Base-by-base conservation (phyloP, 768 basidiomycete species). In the Lentinula sp. region DNA sequence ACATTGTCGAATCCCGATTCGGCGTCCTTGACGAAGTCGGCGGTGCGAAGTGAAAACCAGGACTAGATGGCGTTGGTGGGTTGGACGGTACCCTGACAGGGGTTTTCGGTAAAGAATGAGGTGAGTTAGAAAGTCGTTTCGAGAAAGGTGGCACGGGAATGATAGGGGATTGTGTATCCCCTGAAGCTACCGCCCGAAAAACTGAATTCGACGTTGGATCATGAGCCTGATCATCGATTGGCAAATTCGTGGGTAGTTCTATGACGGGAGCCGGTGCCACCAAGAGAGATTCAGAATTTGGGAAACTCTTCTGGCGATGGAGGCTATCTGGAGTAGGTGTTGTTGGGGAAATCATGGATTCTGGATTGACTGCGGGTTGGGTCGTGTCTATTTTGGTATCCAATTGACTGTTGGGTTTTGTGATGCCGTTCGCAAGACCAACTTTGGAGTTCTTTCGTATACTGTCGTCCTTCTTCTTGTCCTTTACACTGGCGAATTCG, bases 1-100 rank as follows among this genome's bases (percentile, higher is more conserved):
- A 59, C 57, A 59, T 59, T 3, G 57, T 49, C 32, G 57, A 59
- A 31, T 59, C 57, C 4, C 57, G 57, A 40, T 59, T 59, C 4
- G 57, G 45, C 49, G 23, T 59, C 31, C 46, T 18, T 4, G 57
- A 59, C 9, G 28, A 51, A 9, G 48, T 28, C 23, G 56, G 32
- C 9, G 37, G 56, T 16, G 57, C 45, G 18, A 48, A 59, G 18
- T 59, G n/a, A 13, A 59, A 59, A 18, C 57, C 57, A 16, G 57
- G 57, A 49, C 57, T 59, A 11, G 57, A 59, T 9, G 57, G 57
- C 5, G 57, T 59, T 18, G 57, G 43, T 6, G 57, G 57, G 10
- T 59, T 59, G 1, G 57, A 59, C 1, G 31, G 42, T 32, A 21
- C n/a, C 8, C 40, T 35, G 3, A 35, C 28, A 34, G 51, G 37